Evolutionary conservation across 345 rosid genomes (phyloP).

Genomic region (Citrus maxima): DNA sequence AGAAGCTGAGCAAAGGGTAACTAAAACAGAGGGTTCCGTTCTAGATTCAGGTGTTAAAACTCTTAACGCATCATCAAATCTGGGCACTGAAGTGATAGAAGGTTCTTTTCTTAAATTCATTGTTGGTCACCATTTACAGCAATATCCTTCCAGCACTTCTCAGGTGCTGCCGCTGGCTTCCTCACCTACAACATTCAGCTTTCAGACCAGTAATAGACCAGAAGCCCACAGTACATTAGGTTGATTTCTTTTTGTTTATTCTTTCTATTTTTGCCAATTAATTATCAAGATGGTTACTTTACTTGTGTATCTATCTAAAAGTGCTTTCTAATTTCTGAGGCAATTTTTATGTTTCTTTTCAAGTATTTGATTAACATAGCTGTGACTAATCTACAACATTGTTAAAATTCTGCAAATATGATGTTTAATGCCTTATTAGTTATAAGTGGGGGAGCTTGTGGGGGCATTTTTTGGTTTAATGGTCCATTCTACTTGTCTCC

Average conservation of each 20-base stretch:
- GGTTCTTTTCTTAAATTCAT: slow-evolving; percentile 66
- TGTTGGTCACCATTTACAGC: slow-evolving; percentile 34
- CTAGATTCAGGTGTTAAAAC: slow-evolving; percentile 27
- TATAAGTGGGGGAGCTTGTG: slow-evolving; percentile 6
- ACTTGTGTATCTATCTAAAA: slow-evolving; percentile 11
- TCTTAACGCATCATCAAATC: slow-evolving; percentile 11
- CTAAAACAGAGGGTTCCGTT: slow-evolving; percentile 18
- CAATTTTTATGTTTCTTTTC: neutral
- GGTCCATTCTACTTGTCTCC: slow-evolving; percentile 2
- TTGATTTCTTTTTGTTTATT: slow-evolving; percentile 13
- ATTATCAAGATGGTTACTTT: neutral
- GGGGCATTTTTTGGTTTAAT: slow-evolving; percentile 8
- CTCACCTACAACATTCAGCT: slow-evolving; percentile 50
- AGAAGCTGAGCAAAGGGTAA: slow-evolving; percentile 45
- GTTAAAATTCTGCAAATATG: slow-evolving; percentile 3
- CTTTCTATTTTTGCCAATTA: slow-evolving; percentile 17
- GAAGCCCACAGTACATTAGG: slow-evolving; percentile 21
- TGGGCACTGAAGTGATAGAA: slow-evolving; percentile 12
- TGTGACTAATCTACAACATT: slow-evolving; percentile 5
- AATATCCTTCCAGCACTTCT: slow-evolving; percentile 39
- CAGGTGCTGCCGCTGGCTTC: slow-evolving; percentile 70
- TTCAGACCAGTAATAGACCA: slow-evolving; percentile 43
- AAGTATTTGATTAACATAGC: neutral
- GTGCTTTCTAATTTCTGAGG: neutral
- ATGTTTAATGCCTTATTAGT: neutral